Conservation (phyloP, 2,329 filamentous ascomycete genomes). For the Helotiales sp. region DNA sequence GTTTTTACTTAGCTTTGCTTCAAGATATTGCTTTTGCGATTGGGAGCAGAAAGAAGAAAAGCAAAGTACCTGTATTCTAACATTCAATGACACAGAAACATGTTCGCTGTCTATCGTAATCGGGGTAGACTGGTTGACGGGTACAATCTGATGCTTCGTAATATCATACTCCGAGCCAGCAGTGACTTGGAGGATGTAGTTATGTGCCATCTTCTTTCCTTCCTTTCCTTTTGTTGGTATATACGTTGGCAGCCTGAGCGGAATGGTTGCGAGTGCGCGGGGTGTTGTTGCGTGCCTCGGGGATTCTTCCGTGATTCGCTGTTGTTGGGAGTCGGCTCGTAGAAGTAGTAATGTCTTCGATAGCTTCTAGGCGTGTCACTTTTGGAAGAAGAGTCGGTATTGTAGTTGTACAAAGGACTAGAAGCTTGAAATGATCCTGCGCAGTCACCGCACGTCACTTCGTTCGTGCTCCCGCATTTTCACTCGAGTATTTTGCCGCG, state of each 20-base stretch:
- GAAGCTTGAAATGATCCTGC: too few species aligned
- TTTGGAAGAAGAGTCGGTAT: too few species aligned
- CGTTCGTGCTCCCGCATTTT: neutral
- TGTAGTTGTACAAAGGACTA: too few species aligned
- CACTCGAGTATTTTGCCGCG: constrained; percentile 9
- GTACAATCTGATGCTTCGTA: constrained; percentile 69
- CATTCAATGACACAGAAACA: constrained; percentile 67
- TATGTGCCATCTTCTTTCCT: constrained; percentile 54
- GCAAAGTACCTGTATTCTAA: constrained; percentile 62
- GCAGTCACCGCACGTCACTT: neutral
- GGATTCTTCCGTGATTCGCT: too few species aligned
- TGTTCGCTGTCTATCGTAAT: constrained; percentile 62
- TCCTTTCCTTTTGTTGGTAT: neutral
- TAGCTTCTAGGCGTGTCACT: too few species aligned
- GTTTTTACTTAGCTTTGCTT: constrained; percentile 8
- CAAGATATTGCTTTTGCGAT: neutral
- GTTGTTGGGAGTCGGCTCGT: too few species aligned
- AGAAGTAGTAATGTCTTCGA: too few species aligned
- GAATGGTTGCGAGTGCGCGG: too few species aligned
- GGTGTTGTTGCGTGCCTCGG: too few species aligned
- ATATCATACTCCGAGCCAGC: constrained; percentile 76
- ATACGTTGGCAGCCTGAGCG: too few species aligned
- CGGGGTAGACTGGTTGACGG: constrained; percentile 69
- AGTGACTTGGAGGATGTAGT: constrained; percentile 80
- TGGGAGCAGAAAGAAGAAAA: constrained; percentile 18